These are phyloP conservation scores for Suillus alpinus DNA, from an alignment of 768 basidiomycete species.

Conservation along the genomic window DNA sequence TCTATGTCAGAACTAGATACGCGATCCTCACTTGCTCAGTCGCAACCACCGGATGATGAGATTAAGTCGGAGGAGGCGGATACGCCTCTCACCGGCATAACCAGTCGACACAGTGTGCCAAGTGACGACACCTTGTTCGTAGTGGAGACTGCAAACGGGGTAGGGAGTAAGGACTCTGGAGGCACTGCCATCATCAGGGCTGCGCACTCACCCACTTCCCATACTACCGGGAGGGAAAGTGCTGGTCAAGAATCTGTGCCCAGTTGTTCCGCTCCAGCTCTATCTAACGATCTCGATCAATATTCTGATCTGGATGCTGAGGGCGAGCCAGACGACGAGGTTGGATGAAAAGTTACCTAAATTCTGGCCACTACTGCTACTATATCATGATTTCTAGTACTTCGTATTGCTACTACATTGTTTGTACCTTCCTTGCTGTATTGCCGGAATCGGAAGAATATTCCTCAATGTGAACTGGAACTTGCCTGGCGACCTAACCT, in stretches of 20 bases:
- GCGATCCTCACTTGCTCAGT: background rate
- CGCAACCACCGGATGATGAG: constrained; percentile 20
- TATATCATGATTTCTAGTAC: constrained; percentile 21
- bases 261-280: constrained; percentile 14
- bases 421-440: constrained; percentile 8
- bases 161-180: constrained; percentile 24
- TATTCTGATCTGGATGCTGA: constrained; percentile 40
- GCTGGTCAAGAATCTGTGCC: constrained; percentile 1
- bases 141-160: constrained; percentile 27
- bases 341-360: constrained; percentile 39
- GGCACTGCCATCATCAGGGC: constrained; percentile 9
- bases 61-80: constrained; percentile 54
- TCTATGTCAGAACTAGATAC: constrained; percentile 3
- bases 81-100: constrained; percentile 47
- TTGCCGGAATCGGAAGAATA: constrained; percentile 1
- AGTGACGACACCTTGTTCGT: constrained; percentile 57
- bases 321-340: constrained; percentile 44
- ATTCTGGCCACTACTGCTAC: constrained; percentile 15
- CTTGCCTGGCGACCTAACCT: background rate
- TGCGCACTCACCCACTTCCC: constrained; percentile 14
- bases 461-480: background rate
- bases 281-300: constrained; percentile 21
- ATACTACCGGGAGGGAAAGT: constrained; percentile 14
- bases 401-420: constrained; percentile 12
- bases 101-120: constrained; percentile 53